These are phyloP conservation scores for Cordyceps farinosa DNA, from an alignment of 2,329 filamentous ascomycete species.

Conservation along the genomic window DNA sequence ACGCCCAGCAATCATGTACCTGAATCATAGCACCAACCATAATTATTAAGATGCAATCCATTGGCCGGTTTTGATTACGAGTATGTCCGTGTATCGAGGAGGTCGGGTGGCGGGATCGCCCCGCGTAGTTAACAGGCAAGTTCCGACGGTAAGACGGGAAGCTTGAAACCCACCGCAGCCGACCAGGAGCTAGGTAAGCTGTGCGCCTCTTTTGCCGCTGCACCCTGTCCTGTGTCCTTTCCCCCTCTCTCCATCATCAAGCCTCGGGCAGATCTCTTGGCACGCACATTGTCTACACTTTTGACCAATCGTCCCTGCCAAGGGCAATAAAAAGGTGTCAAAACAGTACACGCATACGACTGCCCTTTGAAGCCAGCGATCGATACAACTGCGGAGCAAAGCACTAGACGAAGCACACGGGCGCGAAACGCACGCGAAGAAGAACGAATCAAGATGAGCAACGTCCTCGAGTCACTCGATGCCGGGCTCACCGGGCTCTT, in stretches of 20 bases:
- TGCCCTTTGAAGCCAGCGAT: not conserved
- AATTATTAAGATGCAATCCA: not conserved
- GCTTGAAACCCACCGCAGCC: not conserved
- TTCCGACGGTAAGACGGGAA: not conserved
- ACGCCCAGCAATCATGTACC: too few relatives aligned
- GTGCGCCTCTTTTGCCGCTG: not conserved
- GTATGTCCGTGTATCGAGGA: not conserved
- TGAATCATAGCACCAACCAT: too few relatives aligned
- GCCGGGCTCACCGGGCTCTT: conserved; percentile 64
- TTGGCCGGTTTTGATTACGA: not conserved
- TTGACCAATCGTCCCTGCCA: not conserved
- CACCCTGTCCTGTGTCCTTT: not conserved
- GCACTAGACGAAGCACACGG: not conserved
- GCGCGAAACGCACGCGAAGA: not conserved
- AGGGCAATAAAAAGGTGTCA: not conserved
- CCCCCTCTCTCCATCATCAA: not conserved
- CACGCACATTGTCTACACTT: not conserved
- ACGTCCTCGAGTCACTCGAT: conserved; percentile 62
- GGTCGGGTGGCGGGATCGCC: not conserved
- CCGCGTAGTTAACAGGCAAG: not conserved
- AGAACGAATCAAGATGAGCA: conserved; percentile 31
- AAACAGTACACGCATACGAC: not conserved
- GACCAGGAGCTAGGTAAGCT: conserved; percentile 8
- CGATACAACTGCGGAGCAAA: not conserved
- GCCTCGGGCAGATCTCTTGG: not conserved